phyloP scores from a whole-genome alignment of 106 monocot genomes.

The Amphibolis antarctica region DNA sequence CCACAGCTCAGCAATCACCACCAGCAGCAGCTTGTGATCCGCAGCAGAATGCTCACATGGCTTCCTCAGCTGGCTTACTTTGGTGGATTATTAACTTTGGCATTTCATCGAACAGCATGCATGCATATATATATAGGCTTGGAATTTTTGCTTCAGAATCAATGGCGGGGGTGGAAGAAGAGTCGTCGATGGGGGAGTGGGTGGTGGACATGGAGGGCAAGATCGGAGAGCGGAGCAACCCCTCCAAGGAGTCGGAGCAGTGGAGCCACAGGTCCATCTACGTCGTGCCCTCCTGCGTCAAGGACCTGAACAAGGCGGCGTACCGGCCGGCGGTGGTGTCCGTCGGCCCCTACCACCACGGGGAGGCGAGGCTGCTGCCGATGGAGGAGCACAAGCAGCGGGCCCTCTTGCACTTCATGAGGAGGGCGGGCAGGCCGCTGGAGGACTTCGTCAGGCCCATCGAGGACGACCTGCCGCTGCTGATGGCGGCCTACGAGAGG shows the following conservation, averaged over 20 bases:
- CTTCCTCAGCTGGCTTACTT: too few species aligned
- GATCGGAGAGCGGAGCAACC: neutral
- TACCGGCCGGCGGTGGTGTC: conserved; percentile 57
- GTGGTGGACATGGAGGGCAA: neutral
- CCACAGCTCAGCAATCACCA: too few species aligned
- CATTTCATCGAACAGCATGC: neutral
- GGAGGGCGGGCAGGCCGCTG: conserved; percentile 24
- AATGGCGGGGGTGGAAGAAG: neutral
- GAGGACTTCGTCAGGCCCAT: conserved; percentile 27
- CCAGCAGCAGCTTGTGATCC: too few species aligned
- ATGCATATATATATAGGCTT: neutral
- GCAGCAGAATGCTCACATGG: too few species aligned
- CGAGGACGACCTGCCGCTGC: conserved; percentile 17
- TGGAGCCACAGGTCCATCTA: conserved; percentile 2
- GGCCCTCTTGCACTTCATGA: conserved; percentile 53
- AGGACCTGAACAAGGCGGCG: conserved; percentile 41
- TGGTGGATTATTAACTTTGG: too few species aligned
- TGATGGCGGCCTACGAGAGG: conserved; percentile 36
- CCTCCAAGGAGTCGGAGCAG: neutral
- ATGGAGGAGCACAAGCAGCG: conserved; percentile 79
- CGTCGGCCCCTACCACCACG: conserved; percentile 67
- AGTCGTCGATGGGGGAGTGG: neutral
- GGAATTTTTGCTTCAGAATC: neutral
- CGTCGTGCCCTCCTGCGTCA: neutral
- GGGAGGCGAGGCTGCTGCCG: conserved; percentile 13